Evolutionary conservation across 805 yeast species (phyloP).

Genomic region (Starmerella khaoyaiensis): DNA sequence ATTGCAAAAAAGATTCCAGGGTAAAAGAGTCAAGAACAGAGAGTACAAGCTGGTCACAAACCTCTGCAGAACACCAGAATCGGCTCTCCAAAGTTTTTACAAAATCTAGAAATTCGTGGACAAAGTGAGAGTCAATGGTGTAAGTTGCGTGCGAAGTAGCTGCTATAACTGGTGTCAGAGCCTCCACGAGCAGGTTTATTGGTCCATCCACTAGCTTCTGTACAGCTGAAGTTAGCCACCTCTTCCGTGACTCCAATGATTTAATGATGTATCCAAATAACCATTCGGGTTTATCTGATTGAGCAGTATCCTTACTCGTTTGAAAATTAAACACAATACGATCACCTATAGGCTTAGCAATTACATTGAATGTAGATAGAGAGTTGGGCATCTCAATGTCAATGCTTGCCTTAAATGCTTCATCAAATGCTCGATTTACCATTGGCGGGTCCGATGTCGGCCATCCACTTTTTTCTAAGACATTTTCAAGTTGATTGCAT

Average conservation of each 20-base stretch:
- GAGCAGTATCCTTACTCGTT: constrained; percentile 44
- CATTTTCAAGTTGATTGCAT: constrained; percentile 1
- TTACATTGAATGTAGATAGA: constrained; percentile 33
- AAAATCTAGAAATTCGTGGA: constrained; percentile 8
- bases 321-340: constrained; percentile 49
- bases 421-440: not conserved
- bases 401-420: constrained; percentile 1
- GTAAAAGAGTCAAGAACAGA: not conserved
- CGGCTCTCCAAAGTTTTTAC: constrained; percentile 3
- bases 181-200: constrained; percentile 33
- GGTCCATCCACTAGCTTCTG: constrained; percentile 25
- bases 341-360: constrained; percentile 35
- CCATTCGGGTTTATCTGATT: constrained; percentile 62
- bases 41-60: not conserved
- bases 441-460: constrained; percentile 15
- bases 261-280: constrained; percentile 36
- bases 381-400: constrained; percentile 2
- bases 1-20: not conserved
- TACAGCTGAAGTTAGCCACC: constrained; percentile 22
- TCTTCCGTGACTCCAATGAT: constrained; percentile 26
- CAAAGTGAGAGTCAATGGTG: constrained; percentile 10
- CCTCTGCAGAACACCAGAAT: constrained; percentile 1
- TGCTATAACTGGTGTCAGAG: constrained; percentile 31
- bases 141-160: constrained; percentile 8
- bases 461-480: constrained; percentile 14